Evolutionary conservation across 2,329 filamentous ascomycete species (phyloP).

Genomic region (Fusarium scirpi): DNA sequence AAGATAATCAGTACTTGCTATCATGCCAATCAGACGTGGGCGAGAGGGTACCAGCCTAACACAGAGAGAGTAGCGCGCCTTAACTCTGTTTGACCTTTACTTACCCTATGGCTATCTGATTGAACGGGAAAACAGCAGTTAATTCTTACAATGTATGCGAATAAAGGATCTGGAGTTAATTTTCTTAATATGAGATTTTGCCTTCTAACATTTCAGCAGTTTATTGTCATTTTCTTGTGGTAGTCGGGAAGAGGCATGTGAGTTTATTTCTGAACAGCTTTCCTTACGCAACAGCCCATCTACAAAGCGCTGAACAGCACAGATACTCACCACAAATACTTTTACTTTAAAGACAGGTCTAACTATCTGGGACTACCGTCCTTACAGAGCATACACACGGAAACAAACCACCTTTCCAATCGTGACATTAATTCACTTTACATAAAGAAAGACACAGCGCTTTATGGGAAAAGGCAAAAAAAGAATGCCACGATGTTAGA

Average conservation of each 20-base stretch:
- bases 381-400: rapidly evolving
- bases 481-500: constrained; percentile 27
- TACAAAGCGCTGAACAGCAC: rapidly evolving
- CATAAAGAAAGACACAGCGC: not conserved
- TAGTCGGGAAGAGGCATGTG: not conserved
- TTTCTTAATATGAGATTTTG: rapidly evolving
- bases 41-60: rapidly evolving
- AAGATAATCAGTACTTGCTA: not conserved
- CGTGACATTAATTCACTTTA: not conserved
- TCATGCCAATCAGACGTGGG: rapidly evolving
- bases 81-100: rapidly evolving
- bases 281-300: rapidly evolving
- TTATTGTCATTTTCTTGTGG: rapidly evolving
- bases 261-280: not conserved
- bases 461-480: not conserved
- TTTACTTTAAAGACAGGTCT: rapidly evolving
- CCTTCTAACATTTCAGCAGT: not conserved
- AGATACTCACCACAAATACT: rapidly evolving
- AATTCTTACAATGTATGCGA: rapidly evolving
- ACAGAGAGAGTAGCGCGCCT: not conserved
- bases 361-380: not conserved
- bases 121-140: not conserved
- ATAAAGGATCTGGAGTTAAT: not conserved
- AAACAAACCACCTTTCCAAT: rapidly evolving
- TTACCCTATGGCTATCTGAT: not conserved